phyloP scores from a whole-genome alignment of 768 basidiomycete species.

The Calocybe indica region DNA sequence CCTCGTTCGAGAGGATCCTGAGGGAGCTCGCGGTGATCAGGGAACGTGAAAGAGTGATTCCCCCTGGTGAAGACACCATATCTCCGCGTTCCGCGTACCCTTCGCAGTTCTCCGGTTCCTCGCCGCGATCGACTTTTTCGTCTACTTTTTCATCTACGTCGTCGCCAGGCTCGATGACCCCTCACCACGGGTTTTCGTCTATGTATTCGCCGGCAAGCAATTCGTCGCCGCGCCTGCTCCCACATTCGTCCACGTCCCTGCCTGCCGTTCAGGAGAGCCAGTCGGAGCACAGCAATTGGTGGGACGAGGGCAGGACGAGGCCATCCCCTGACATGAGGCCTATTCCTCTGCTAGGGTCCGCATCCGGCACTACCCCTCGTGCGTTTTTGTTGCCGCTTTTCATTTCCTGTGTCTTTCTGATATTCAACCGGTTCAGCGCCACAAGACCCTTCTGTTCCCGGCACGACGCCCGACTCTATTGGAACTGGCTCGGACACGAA shows the following conservation, averaged over 20 bases:
- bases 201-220: not conserved
- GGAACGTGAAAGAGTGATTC: too few species aligned
- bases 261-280: not conserved
- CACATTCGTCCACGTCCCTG: not conserved
- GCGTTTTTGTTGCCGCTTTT: slow-evolving; percentile 4
- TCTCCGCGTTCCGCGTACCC: too few species aligned
- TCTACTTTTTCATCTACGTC: too few species aligned
- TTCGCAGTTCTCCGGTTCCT: too few species aligned
- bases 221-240: not conserved
- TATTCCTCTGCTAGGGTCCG: slow-evolving; percentile 13
- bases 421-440: slow-evolving; percentile 4
- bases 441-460: slow-evolving; percentile 2
- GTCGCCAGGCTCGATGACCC: slow-evolving; percentile 30
- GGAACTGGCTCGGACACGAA: not conserved
- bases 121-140: too few species aligned
- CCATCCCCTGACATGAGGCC: slow-evolving; percentile 39
- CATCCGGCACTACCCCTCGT: slow-evolving; percentile 15
- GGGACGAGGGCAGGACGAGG: slow-evolving; percentile 11
- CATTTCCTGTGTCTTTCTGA: not conserved
- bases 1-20: slow-evolving; percentile 45
- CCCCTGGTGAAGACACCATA: too few species aligned
- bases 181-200: slow-evolving; percentile 13
- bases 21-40: slow-evolving; percentile 34
- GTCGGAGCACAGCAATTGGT: slow-evolving; percentile 4
- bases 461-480: slow-evolving; percentile 9